Base-by-base conservation (phyloP, 768 basidiomycete genomes). In the Amanita phalloides region DNA sequence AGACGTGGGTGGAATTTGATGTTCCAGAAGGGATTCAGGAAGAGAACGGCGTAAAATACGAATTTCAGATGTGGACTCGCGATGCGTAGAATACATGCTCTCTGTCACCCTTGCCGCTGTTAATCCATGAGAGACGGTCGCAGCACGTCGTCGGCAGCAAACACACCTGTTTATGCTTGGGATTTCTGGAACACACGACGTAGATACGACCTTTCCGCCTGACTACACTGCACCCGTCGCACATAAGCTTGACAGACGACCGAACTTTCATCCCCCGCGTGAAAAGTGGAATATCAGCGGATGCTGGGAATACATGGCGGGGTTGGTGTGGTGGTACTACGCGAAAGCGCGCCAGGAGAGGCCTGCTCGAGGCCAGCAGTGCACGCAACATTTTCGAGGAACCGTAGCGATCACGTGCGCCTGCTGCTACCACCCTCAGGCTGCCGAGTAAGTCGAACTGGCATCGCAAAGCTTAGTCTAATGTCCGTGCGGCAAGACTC, bases 211-310 rank as follows among this genome's bases (percentile, higher is more conserved):
- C 93, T 66, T 96, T 92, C 60, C 94, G 73, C 67, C 76, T 78
- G 33, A 97, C 95, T 45, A 95, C 71, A 57, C 74, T 82, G 70
- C 95, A 99, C 10, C 92, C 90, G 55, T 93, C 91, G 67, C 95
- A 99, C 81, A 95, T 88, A 49, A 81, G 70, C 72, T 94, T 96
- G 59, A 98, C 90, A 3, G 90, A 90, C 21, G 90, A 86, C 56
- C 95, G 82, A 54, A 98, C 93, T 74, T 99, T 99, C 89, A 96
- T 94, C 44, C 92, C 91, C 58, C 87, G 70, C n/a, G 74, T 65
- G 20, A 79, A 62, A 6, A 64, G 55, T 8, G 73, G 73, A 38
- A 63, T 54, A 51, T 58, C 56, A 7, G 55, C 23, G 23, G 55
- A 25, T 38, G 60, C 56, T 49, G 66, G 56, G 14, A 58, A 48